phyloP scores from a whole-genome alignment of 257 asterid species.

The Thymus quinquecostatus region DNA sequence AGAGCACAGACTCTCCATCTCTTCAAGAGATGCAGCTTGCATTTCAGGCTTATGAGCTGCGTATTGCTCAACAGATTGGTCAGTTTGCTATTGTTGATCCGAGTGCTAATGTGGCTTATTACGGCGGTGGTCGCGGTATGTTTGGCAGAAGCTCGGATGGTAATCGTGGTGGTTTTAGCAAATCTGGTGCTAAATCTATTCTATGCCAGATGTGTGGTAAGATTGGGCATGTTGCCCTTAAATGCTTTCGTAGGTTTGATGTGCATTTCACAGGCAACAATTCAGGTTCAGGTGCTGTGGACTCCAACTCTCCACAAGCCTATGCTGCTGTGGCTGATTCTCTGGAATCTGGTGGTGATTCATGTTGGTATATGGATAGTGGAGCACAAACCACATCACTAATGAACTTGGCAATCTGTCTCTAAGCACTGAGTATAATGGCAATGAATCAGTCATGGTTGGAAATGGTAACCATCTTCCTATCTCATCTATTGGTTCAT shows the following conservation, averaged over 20 bases:
- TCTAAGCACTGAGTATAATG: too few species aligned
- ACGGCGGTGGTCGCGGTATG: neutral
- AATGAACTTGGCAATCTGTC: neutral
- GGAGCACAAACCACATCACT: neutral
- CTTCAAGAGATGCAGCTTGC: too few species aligned
- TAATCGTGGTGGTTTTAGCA: too few species aligned
- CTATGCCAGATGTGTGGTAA: neutral
- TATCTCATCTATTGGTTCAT: neutral
- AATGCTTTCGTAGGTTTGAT: neutral
- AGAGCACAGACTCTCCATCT: too few species aligned
- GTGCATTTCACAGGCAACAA: neutral
- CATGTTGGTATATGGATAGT: neutral
- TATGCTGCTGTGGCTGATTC: too few species aligned
- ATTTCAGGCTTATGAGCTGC: too few species aligned
- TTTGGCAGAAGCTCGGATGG: too few species aligned
- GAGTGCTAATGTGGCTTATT: neutral
- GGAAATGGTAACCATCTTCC: neutral
- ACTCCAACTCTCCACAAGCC: neutral
- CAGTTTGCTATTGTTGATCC: too few species aligned
- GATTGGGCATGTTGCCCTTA: neutral
- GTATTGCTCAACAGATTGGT: too few species aligned
- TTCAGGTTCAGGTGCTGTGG: neutral
- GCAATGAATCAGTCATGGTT: too few species aligned
- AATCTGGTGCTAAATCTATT: too few species aligned
- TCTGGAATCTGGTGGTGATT: neutral